Evolutionary conservation across 306 rosid genomes (phyloP), one percentile per base, ranked within the genome.

Genomic region (Psophocarpus tetragonolobus): DNA sequence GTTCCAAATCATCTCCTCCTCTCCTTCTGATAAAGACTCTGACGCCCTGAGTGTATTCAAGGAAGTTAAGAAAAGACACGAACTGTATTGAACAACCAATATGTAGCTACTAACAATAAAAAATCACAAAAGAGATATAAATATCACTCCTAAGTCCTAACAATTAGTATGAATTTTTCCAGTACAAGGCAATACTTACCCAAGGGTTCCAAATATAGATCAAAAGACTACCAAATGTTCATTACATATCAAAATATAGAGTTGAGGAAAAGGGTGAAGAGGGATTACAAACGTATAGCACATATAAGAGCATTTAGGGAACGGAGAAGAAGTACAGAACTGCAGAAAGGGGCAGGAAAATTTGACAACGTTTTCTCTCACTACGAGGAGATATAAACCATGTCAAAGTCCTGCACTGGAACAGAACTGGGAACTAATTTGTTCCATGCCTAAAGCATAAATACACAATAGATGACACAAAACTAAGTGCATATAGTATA

Each of bases 11-110:
- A 44, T 91, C 88, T 56, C 96, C 96, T 44, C 96, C 96, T 67
- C 97, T 89, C 69, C 97, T 85, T 69, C 97, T 89, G 75, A 90
- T 90, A 80, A 92, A 87, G 80, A 90, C 92, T 0, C 92, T 86
- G 75, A 90, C 94, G 66, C 90, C 97, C 97, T 90, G 87, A 80
- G 74, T 6, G 73, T 35, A 53, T 74, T 53, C 20, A 33, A 71
- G 54, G 20, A 58, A 80, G 71, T 74, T 53, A 51, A 66, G 62
- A 24, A 47, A 51, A 66, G 47, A 32, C 48, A 18, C 41, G 32
- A 73, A n/a, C 3, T 64, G 30, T 17, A 48, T 33, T 18, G 9
- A 38, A 20, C 51, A 65, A 77, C 57, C n/a, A 38, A 17, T 9
- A 48, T 4, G 45, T 13, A 30, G 42, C 17, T 35, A 48, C 15